These are phyloP conservation scores for Fusarium duplospermum DNA, from an alignment of 2,329 filamentous ascomycete genomes.

Conservation along the genomic window DNA sequence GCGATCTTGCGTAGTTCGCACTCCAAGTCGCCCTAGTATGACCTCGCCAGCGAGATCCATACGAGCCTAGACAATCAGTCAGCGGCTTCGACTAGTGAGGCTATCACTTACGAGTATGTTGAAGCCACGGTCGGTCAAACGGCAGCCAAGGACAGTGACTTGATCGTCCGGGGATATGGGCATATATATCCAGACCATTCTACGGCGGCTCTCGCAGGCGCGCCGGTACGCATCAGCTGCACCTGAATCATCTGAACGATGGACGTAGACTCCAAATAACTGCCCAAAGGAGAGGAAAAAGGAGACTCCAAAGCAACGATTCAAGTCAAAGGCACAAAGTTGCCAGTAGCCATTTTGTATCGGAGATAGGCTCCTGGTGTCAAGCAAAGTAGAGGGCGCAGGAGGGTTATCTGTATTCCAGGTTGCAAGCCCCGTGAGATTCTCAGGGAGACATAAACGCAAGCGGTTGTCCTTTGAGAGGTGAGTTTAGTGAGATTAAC, in stretches of 20 bases:
- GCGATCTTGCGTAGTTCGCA: background rate
- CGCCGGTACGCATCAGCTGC: background rate
- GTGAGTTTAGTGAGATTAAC: background rate
- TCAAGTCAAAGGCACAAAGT: background rate
- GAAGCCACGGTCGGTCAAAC: background rate
- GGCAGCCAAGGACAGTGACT: background rate
- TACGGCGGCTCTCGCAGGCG: background rate
- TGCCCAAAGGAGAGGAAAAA: background rate
- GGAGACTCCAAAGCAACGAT: background rate
- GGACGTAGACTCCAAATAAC: background rate
- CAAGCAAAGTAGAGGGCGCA: background rate
- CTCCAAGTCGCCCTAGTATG: background rate
- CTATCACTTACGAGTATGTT: background rate
- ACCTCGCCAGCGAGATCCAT: background rate
- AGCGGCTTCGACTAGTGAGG: rapidly evolving
- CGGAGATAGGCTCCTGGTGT: background rate
- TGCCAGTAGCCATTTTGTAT: background rate
- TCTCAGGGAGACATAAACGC: background rate
- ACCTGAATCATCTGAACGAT: background rate
- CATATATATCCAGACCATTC: background rate
- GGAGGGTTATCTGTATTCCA: background rate
- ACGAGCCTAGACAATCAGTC: background rate
- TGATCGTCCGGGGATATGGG: background rate
- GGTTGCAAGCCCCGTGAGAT: rapidly evolving
- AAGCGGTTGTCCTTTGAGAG: background rate